A percentile compares a stretch with the other conserved stretches of the same genome.
Evolutionary conservation across 164 flowering plant genomes (phyloP).

Genomic region (Kalanchoe fedtschenkoi): DNA sequence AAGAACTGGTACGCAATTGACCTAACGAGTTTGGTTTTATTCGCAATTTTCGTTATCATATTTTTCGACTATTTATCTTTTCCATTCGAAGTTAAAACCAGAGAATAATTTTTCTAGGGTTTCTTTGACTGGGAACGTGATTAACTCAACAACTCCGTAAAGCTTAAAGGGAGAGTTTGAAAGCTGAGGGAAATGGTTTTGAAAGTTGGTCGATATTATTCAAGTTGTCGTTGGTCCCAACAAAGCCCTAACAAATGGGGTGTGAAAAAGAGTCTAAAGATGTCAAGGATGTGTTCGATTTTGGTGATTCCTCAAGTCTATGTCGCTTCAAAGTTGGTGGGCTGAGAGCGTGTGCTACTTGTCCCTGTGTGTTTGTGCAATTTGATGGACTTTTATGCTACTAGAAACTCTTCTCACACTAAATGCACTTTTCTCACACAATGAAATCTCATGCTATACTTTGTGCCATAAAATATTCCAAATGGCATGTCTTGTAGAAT

Average conservation of each 20-base stretch:
- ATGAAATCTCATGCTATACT: too few relatives aligned
- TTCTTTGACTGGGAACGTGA: too few relatives aligned
- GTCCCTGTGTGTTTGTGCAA: neutral
- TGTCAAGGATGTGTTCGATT: neutral
- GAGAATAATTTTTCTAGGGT: too few relatives aligned
- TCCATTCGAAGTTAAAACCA: too few relatives aligned
- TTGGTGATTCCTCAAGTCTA: neutral
- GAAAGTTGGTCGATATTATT: neutral
- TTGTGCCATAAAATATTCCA: too few relatives aligned
- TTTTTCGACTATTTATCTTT: too few relatives aligned
- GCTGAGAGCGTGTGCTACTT: neutral
- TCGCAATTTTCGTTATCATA: too few relatives aligned
- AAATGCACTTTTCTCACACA: too few relatives aligned
- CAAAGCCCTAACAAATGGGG: neutral
- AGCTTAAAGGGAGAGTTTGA: neutral
- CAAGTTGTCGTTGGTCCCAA: neutral
- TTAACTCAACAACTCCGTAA: neutral
- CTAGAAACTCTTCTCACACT: too few relatives aligned
- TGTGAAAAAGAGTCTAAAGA: neutral
- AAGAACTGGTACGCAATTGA: too few relatives aligned
- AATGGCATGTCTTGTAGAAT: too few relatives aligned
- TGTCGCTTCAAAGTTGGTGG: constrained; percentile 1
- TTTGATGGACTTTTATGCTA: neutral
- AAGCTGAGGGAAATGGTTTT: neutral
- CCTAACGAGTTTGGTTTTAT: too few relatives aligned